Conservation (phyloP, 768 basidiomycete genomes). For the Arthromyces matolae region DNA sequence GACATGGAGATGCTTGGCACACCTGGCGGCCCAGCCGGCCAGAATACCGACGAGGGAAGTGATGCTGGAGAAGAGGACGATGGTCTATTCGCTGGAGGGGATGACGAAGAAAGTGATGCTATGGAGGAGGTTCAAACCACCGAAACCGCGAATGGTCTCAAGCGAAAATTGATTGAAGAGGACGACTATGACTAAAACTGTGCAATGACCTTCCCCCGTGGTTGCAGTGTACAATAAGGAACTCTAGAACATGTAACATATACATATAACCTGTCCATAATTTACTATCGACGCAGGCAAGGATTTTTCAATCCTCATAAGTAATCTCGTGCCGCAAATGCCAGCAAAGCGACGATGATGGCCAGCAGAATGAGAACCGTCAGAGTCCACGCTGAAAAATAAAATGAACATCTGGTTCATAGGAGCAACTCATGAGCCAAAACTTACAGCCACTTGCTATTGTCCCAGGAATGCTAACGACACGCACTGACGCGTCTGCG, state of each 20-base stretch:
- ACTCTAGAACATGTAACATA: conserved; percentile 6
- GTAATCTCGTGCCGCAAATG: conserved; percentile 34
- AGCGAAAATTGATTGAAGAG: conserved; percentile 80
- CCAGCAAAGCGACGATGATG: conserved; percentile 39
- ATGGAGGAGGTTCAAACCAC: conserved; percentile 75
- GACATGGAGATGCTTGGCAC: conserved; percentile 64
- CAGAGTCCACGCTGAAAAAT: conserved; percentile 27
- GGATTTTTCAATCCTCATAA: conserved; percentile 8
- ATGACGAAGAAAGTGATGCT: conserved; percentile 72
- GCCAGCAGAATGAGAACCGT: conserved; percentile 35
- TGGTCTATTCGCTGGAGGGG: conserved; percentile 72
- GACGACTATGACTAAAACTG: conserved; percentile 82
- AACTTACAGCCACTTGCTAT: conserved; percentile 48
- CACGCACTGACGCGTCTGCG: conserved; percentile 82
- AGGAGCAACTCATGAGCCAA: not conserved
- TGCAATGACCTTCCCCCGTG: too few species aligned
- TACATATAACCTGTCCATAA: conserved; percentile 9
- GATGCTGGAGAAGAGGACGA: conserved; percentile 73
- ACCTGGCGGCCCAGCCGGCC: conserved; percentile 31
- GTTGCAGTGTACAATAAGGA: conserved; percentile 14
- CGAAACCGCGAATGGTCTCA: conserved; percentile 52
- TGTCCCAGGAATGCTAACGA: conserved; percentile 67
- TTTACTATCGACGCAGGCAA: not conserved
- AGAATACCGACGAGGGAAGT: conserved; percentile 58
- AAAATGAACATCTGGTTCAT: not conserved